phyloP scores from a whole-genome alignment of 768 basidiomycete genomes.

The Lactarius vividus region DNA sequence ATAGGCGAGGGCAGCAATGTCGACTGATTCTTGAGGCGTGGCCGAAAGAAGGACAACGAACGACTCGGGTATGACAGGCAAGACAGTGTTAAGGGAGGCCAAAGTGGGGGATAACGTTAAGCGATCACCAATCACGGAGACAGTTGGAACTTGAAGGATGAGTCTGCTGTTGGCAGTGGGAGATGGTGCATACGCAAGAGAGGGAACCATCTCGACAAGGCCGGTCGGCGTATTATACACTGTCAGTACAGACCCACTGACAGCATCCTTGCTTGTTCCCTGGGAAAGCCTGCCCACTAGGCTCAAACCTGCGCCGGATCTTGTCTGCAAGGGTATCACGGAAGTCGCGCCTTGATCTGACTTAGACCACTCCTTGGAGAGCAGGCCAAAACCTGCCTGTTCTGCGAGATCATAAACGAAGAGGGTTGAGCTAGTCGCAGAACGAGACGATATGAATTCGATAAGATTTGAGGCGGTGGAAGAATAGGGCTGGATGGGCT shows the following conservation, averaged over 20 bases:
- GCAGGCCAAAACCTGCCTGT: constrained; percentile 75
- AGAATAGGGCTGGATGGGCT: constrained; percentile 18
- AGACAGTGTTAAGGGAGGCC: constrained; percentile 57
- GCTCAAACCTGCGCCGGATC: constrained; percentile 79
- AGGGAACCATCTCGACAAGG: constrained; percentile 77
- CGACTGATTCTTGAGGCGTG: constrained; percentile 77
- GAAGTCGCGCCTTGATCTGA: constrained; percentile 44
- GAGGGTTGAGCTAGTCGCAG: constrained; percentile 57
- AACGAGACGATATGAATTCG: constrained; percentile 64
- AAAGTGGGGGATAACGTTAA: constrained; percentile 78
- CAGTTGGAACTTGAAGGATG: constrained; percentile 79
- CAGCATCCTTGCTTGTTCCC: constrained; percentile 68
- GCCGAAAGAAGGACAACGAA: constrained; percentile 78
- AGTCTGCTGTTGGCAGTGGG: constrained; percentile 63
- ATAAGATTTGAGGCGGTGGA: constrained; percentile 58
- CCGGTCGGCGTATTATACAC: constrained; percentile 84
- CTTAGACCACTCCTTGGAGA: constrained; percentile 64
- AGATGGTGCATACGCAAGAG: constrained; percentile 68
- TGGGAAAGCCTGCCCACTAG: constrained; percentile 78
- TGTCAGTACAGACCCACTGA: constrained; percentile 59
- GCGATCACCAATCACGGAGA: constrained; percentile 59
- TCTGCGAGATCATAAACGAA: constrained; percentile 84
- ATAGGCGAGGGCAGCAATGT: constrained; percentile 77
- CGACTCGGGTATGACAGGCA: constrained; percentile 59
- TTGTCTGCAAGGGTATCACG: constrained; percentile 72